Base-by-base conservation (phyloP, 2,329 filamentous ascomycete species). In the Apiospora hydei region DNA sequence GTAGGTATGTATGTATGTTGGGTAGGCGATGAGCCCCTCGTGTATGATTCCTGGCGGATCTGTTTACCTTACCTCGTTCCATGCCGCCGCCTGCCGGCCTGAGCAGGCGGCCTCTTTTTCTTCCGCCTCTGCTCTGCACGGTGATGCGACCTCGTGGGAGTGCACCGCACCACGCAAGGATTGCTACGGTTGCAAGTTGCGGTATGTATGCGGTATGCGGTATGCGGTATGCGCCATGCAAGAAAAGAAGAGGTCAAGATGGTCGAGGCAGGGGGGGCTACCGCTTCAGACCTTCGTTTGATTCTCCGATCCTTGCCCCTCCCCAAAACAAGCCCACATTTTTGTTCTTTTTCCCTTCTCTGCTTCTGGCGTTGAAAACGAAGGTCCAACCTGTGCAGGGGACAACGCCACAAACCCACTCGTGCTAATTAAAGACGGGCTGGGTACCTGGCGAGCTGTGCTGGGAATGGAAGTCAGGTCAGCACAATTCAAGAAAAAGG, bases 391-490 rank as follows among this genome's bases (percentile, higher is more conserved):
- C 11, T n/a, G 38, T 38, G 34, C 57, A 64, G 34, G 57, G 57
- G 30, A 21, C 30, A 64, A 64, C 57, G 57, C 57, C 57, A 64
- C 57, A 64, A 64, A 41, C 41, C 57, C 57, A 64, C 57, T 64
- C 57, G 57, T 64, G 57, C 57, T 64, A 64, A 64, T 64, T 64
- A 64, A 64, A 64, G 57, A 64, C 57, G 57, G 57, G 57, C 57
- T 64, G 57, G 57, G 57, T 64, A 64, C 57, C 57, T 64, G 57
- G 34, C 57, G 30, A 64, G 57, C 57, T 38, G 34, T 38, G 57
- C 57, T 64, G 57, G 57, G 34, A 64, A 41, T 21, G 53, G 30
- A 61, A 38, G 53, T 61, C 53, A 61, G 53, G 57, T 64, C 30
- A 64, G 57, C 57, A 64, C 57, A 64, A n/a, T 61, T 38, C n/a